Conservation (phyloP, 2,329 filamentous ascomycete species). For the Diplodia intermedia region DNA sequence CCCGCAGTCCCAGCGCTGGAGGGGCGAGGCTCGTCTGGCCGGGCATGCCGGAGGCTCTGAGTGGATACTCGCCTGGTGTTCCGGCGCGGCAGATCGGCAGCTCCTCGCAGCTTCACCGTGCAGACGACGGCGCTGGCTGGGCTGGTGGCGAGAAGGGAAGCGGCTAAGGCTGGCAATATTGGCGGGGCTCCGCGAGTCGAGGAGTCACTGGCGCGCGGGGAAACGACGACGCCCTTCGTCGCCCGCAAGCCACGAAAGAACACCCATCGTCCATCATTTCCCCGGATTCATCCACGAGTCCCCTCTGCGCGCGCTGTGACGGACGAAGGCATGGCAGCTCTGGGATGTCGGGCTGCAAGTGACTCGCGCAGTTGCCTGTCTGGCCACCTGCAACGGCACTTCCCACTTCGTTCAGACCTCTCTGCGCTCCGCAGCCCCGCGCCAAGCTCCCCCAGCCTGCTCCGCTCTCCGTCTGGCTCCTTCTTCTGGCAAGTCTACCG, state of each 20-base stretch:
- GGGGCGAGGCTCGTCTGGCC: neutral
- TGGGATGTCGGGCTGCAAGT: neutral
- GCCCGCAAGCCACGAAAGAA: neutral
- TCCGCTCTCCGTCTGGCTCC: neutral
- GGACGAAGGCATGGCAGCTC: neutral
- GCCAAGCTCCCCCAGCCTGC: constrained; percentile 21
- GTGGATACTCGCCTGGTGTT: neutral
- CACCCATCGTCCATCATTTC: neutral
- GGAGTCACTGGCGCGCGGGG: neutral
- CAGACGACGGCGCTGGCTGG: neutral
- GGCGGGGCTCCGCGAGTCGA: constrained; percentile 22
- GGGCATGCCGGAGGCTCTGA: neutral
- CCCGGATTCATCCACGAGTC: neutral
- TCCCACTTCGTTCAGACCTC: neutral
- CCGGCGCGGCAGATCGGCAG: constrained; percentile 20
- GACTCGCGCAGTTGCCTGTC: neutral
- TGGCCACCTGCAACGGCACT: neutral
- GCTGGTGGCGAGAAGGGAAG: constrained; percentile 7
- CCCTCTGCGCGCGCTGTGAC: too few relatives aligned
- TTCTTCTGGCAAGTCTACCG: neutral
- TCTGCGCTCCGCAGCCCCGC: constrained; percentile 9
- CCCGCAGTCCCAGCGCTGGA: constrained; percentile 14
- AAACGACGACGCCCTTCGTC: neutral
- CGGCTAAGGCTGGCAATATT: neutral
- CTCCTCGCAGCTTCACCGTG: neutral